Conservation (phyloP, 441 rosid genomes). For the Gossypium lobatum region DNA sequence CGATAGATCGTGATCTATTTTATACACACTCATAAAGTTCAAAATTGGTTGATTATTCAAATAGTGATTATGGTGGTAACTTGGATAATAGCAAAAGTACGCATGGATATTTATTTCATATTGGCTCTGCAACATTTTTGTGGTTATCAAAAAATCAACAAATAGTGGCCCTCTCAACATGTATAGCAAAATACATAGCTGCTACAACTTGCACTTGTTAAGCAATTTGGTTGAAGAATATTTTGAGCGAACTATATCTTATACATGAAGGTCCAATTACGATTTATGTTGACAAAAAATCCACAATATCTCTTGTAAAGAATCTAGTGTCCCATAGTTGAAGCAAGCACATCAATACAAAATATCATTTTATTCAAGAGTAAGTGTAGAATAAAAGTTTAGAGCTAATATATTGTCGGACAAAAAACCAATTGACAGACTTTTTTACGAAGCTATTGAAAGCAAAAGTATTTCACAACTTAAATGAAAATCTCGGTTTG, state of each 20-base stretch:
- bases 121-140: too few relatives aligned
- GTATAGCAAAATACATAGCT: too few relatives aligned
- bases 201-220: not conserved
- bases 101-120: too few relatives aligned
- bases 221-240: not conserved
- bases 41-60: not conserved
- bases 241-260: not conserved
- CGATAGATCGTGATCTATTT: not conserved
- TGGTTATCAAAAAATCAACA: not conserved
- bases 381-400: too few relatives aligned
- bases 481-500: too few relatives aligned
- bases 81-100: not conserved
- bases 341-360: too few relatives aligned
- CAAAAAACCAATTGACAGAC: too few relatives aligned
- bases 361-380: too few relatives aligned
- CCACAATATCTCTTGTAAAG: not conserved
- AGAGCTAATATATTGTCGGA: too few relatives aligned
- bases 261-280: not conserved
- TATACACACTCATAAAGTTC: not conserved
- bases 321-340: too few relatives aligned
- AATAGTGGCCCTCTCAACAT: not conserved
- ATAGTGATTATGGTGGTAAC: not conserved
- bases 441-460: too few relatives aligned
- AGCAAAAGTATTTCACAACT: too few relatives aligned
- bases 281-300: not conserved